Conservation (phyloP, 2,329 filamentous ascomycete genomes). For the Alternaria rosae region DNA sequence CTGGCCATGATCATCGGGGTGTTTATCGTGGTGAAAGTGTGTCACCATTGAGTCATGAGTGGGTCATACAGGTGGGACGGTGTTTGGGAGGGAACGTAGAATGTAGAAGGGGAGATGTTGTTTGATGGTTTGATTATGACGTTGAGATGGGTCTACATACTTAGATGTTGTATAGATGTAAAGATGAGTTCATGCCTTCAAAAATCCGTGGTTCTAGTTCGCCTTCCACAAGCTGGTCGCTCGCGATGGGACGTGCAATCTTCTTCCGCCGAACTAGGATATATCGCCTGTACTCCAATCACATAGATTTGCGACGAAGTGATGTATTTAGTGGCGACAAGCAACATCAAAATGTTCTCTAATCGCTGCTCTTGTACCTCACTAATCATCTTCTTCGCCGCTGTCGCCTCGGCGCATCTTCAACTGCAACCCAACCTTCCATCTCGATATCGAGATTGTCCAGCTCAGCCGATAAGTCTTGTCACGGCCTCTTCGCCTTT, state of each 20-base stretch:
- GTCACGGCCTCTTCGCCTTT: background rate
- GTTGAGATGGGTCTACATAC: background rate
- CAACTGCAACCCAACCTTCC: slow-evolving; percentile 4
- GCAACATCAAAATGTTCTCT: no score
- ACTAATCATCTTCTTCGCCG: background rate
- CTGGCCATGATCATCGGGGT: background rate
- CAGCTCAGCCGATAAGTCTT: background rate
- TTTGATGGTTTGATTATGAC: background rate
- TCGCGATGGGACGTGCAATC: background rate
- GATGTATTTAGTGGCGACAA: no score
- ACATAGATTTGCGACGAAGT: no score
- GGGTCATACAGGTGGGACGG: fast-evolving
- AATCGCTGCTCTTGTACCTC: background rate
- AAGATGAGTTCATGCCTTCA: background rate
- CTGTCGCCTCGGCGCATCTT: background rate
- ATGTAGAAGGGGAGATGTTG: background rate
- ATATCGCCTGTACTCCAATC: no score
- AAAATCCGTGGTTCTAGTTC: no score
- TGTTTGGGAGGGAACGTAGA: background rate
- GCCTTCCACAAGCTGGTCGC: no score
- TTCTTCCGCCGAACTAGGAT: background rate
- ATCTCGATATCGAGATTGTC: slow-evolving; percentile 2
- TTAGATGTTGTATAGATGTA: background rate
- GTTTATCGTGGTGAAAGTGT: background rate
- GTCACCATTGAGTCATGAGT: background rate